Percentiles rank a stretch among this genome's conserved stretches.
phyloP scores from a whole-genome alignment of 2,329 filamentous ascomycete species.

The Penicillium sp. region DNA sequence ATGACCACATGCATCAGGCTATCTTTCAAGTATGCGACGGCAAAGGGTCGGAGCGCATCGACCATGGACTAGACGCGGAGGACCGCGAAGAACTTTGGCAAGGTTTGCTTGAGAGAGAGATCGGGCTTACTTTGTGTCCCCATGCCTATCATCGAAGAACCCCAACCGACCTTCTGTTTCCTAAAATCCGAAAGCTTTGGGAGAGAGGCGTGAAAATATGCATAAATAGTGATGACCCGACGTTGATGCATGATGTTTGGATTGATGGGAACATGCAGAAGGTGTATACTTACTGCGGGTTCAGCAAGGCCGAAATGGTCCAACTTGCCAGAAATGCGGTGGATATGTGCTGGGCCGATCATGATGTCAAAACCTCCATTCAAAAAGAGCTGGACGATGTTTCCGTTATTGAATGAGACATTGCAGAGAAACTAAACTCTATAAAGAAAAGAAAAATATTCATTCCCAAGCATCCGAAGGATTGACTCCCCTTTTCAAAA shows the following conservation, averaged over 20 bases:
- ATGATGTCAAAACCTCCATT: slow-evolving; percentile 39
- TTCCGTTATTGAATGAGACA: slow-evolving; percentile 1
- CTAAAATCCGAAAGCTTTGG: slow-evolving; percentile 49
- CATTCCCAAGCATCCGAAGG: too few species aligned
- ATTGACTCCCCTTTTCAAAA: too few species aligned
- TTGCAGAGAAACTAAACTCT: too few species aligned
- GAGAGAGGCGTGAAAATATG: slow-evolving; percentile 53
- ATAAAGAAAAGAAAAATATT: too few species aligned
- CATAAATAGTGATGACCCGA: slow-evolving; percentile 56
- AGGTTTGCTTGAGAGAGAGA: slow-evolving; percentile 34
- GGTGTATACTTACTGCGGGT: slow-evolving; percentile 45
- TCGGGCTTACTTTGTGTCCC: slow-evolving; percentile 50
- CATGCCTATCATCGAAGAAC: slow-evolving; percentile 47
- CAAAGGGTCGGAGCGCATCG: slow-evolving; percentile 40
- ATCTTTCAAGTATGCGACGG: slow-evolving; percentile 38
- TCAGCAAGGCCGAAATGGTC: slow-evolving; percentile 50
- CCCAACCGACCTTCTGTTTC: slow-evolving; percentile 48
- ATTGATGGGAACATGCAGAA: slow-evolving; percentile 54
- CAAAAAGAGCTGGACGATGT: slow-evolving; percentile 18
- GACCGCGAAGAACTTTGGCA: slow-evolving; percentile 39
- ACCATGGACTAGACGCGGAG: slow-evolving; percentile 49
- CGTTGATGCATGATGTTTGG: slow-evolving; percentile 57
- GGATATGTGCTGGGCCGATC: slow-evolving; percentile 53
- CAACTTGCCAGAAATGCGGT: slow-evolving; percentile 48
- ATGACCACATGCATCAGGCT: slow-evolving; percentile 48